phyloP scores from a whole-genome alignment of 2,329 filamentous ascomycete genomes.

The Ramularia endophylla region DNA sequence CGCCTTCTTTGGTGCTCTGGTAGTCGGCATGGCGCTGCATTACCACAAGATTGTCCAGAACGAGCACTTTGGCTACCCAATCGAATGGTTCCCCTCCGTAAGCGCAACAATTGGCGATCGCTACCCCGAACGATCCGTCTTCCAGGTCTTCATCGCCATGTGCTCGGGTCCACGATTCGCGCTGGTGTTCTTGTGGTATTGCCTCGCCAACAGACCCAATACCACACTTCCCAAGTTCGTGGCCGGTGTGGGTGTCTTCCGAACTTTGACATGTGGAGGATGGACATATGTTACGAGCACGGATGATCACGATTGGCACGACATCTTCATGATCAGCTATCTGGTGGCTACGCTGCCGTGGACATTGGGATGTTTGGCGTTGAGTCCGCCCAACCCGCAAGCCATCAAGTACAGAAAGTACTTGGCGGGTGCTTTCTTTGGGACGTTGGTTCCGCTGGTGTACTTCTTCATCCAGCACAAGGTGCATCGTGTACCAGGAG shows the following conservation, averaged over 20 bases:
- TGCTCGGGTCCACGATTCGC: conserved; percentile 92
- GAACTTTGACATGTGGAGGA: conserved; percentile 89
- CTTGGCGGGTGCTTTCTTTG: conserved; percentile 78
- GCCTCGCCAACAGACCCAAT: conserved; percentile 67
- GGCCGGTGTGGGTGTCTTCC: conserved; percentile 71
- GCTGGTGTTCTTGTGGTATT: conserved; percentile 86
- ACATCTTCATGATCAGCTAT: conserved; percentile 99
- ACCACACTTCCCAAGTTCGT: conserved; percentile 77
- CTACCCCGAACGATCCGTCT: conserved; percentile 93
- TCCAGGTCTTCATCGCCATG: conserved; percentile 95
- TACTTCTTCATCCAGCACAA: conserved; percentile 99
- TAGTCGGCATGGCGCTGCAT: conserved; percentile 73
- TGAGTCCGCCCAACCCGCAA: conserved; percentile 77
- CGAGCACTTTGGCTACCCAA: conserved; percentile 62
- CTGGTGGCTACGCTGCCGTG: conserved; percentile 89
- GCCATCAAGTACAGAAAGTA: conserved; percentile 87
- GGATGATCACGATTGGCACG: conserved; percentile 97
- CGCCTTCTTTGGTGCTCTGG: conserved; percentile 79
- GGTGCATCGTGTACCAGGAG: conserved; percentile 86
- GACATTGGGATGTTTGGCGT: conserved; percentile 82
- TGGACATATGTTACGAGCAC: conserved; percentile 99
- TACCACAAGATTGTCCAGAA: conserved; percentile 98
- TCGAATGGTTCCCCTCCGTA: conserved; percentile 37
- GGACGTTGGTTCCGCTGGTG: conserved; percentile 78
- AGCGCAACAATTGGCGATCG: conserved; percentile 88